Percentiles rank a stretch among this genome's conserved stretches.
These are phyloP conservation scores for Malassezia japonica DNA, from an alignment of 1,284 basidiomycete genomes.

Conservation along the genomic window DNA sequence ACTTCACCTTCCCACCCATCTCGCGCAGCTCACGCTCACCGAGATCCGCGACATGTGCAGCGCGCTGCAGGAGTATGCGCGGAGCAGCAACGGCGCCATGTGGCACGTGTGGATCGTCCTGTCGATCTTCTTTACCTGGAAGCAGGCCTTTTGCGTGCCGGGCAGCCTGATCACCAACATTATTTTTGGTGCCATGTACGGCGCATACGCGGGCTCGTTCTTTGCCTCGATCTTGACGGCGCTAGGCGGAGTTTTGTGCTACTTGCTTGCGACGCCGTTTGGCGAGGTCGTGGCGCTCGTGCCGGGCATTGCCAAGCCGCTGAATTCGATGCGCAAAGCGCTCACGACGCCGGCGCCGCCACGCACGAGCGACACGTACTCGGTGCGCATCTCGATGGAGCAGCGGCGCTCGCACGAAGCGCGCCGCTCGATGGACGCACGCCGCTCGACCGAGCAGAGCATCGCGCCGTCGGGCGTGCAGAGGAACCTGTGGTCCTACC, in stretches of 20 bases:
- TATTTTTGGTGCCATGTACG: conserved; percentile 46
- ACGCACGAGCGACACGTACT: not conserved
- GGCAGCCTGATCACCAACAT: conserved; percentile 47
- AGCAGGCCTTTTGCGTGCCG: conserved; percentile 44
- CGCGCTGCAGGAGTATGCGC: conserved; percentile 31
- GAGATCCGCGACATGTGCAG: conserved; percentile 42
- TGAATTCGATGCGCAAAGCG: conserved; percentile 36
- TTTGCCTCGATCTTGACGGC: conserved; percentile 41
- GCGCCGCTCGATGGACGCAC: not conserved
- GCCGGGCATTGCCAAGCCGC: conserved; percentile 36
- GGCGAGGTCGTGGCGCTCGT: conserved; percentile 29
- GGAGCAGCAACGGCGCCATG: conserved; percentile 23
- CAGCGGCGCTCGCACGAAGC: not conserved
- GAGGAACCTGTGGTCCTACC: conserved; percentile 37
- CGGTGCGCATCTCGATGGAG: too few species aligned
- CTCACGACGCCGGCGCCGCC: conserved; percentile 2
- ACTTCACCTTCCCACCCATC: conserved; percentile 34
- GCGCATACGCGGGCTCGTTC: conserved; percentile 36
- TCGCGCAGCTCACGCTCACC: conserved; percentile 36
- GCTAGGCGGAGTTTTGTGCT: conserved; percentile 41
- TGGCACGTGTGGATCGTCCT: conserved; percentile 40
- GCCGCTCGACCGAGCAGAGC: not conserved
- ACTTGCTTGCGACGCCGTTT: conserved; percentile 35
- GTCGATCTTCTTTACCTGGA: conserved; percentile 40
- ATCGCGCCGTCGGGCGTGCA: not conserved